These are phyloP conservation scores for Quercus tomentella DNA, from an alignment of 331 rosid species.

Conservation along the genomic window DNA sequence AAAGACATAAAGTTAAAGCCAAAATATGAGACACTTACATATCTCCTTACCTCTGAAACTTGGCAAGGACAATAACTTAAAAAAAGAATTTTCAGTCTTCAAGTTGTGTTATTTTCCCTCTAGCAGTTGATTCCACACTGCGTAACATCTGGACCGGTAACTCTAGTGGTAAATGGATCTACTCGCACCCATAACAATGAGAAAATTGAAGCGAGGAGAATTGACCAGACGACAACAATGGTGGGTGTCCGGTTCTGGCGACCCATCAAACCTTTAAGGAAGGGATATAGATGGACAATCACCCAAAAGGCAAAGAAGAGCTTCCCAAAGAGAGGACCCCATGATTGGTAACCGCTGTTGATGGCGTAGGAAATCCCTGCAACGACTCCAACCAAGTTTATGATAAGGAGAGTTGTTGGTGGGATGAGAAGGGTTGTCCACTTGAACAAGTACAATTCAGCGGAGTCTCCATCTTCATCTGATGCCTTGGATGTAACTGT, in stretches of 20 bases:
- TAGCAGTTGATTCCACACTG: slow-evolving; percentile 97
- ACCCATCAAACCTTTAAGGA: slow-evolving; percentile 99
- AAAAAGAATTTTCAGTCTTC: slow-evolving; percentile 12
- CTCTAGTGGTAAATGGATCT: slow-evolving; percentile 80
- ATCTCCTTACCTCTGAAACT: slow-evolving; percentile 6
- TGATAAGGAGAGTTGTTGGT: slow-evolving; percentile 91
- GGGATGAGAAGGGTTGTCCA: slow-evolving; percentile 99
- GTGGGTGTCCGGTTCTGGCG: slow-evolving; percentile 97
- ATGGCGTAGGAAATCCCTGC: slow-evolving; percentile 95
- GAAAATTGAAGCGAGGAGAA: slow-evolving; percentile 93
- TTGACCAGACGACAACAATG: slow-evolving; percentile 96
- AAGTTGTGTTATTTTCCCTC: slow-evolving; percentile 11
- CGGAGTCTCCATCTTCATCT: slow-evolving; percentile 86
- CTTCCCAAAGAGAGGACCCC: slow-evolving; percentile 99
- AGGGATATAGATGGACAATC: slow-evolving; percentile 94
- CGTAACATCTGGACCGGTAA: slow-evolving; percentile 78
- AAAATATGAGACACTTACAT: slow-evolving; percentile 28
- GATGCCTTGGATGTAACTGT: slow-evolving; percentile 97
- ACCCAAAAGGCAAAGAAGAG: slow-evolving; percentile 99
- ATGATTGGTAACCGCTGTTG: slow-evolving; percentile 96
- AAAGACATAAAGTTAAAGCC: slow-evolving; percentile 2
- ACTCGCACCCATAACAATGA: slow-evolving; percentile 88
- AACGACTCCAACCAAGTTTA: slow-evolving; percentile 91
- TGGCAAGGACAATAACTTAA: slow-evolving; percentile 16
- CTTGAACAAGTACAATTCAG: slow-evolving; percentile 91